Evolutionary conservation across 139 green algal genomes (phyloP).

Genomic region (Limnomonas spitsbergensis): DNA sequence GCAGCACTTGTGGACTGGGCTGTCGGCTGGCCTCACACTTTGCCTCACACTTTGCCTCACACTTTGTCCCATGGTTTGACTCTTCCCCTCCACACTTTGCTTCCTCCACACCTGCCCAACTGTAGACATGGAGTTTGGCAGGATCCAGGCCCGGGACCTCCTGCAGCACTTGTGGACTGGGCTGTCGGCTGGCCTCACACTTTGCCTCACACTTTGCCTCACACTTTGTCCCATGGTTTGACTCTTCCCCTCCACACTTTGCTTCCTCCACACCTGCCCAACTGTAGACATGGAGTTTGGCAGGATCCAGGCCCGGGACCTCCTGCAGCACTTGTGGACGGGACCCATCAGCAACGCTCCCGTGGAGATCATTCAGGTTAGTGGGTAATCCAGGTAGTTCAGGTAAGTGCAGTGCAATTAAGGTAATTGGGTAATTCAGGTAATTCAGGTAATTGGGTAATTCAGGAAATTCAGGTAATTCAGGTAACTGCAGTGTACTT

Average conservation of each 20-base stretch:
- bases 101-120: too few species aligned
- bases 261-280: too few species aligned
- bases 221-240: too few species aligned
- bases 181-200: too few species aligned
- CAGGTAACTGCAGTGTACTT: background rate
- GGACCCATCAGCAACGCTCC: slow-evolving; percentile 94
- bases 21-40: too few species aligned
- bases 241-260: too few species aligned
- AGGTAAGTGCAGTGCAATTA: background rate
- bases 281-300: slow-evolving; percentile 87
- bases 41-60: too few species aligned
- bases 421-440: background rate
- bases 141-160: slow-evolving; percentile 47
- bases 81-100: too few species aligned
- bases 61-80: too few species aligned
- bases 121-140: slow-evolving; percentile 81
- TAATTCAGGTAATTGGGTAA: too few species aligned
- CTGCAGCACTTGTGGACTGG: slow-evolving; percentile 95
- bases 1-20: slow-evolving; percentile 98
- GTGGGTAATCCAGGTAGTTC: background rate
- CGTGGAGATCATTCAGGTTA: slow-evolving; percentile 92
- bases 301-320: slow-evolving; percentile 49
- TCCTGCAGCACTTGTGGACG: slow-evolving; percentile 92
- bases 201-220: too few species aligned
- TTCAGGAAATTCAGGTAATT: too few species aligned